Percentiles rank a stretch among this genome's conserved stretches.
Evolutionary conservation across 441 rosid genomes (phyloP).

Genomic region (Gossypium armourianum): DNA sequence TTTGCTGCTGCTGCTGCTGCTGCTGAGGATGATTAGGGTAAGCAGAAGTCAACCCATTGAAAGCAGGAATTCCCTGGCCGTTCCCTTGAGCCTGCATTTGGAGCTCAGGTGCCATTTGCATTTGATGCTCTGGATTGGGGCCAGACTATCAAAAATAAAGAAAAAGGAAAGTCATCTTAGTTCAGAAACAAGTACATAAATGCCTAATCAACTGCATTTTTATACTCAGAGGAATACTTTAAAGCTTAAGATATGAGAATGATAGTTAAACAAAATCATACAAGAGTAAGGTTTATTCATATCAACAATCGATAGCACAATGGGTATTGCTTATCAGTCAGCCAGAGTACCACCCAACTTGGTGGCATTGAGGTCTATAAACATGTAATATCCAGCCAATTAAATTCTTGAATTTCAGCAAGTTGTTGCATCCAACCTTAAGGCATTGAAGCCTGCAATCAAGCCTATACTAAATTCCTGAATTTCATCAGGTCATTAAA

Average conservation of each 20-base stretch:
- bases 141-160: slow-evolving; percentile 32
- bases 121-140: slow-evolving; percentile 46
- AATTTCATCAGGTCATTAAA: neutral
- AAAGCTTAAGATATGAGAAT: neutral
- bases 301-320: slow-evolving; percentile 4
- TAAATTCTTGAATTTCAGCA: slow-evolving; percentile 1
- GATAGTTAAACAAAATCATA: neutral
- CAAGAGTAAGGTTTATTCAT: neutral
- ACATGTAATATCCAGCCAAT: neutral
- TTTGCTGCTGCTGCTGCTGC: slow-evolving; percentile 41
- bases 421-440: neutral
- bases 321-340: neutral
- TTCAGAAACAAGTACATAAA: neutral
- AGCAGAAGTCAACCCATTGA: slow-evolving; percentile 53
- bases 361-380: neutral
- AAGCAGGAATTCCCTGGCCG: slow-evolving; percentile 56
- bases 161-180: neutral
- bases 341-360: neutral
- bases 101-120: slow-evolving; percentile 51
- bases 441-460: neutral
- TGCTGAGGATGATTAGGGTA: slow-evolving; percentile 58
- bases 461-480: neutral
- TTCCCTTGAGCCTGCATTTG: slow-evolving; percentile 71
- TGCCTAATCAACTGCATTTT: neutral
- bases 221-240: neutral